Conservation (phyloP, 352 stramenopile genomes). For the Globisporangium apiculatum region DNA sequence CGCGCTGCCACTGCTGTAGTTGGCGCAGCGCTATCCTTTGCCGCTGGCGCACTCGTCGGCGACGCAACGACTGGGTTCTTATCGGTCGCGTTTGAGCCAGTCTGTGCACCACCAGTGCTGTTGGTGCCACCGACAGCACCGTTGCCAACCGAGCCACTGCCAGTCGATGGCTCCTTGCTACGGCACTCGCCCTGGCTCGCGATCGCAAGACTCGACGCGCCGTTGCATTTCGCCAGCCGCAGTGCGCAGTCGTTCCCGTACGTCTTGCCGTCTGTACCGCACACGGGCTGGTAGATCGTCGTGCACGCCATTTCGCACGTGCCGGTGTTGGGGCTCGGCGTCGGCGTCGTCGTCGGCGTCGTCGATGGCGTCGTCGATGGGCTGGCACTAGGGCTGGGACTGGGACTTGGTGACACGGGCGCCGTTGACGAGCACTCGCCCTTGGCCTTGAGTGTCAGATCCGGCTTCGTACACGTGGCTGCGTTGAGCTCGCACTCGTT, state of each 20-base stretch:
- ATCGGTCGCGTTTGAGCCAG: neutral
- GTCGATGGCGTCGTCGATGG: no score
- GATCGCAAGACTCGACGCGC: neutral
- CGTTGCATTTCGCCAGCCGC: neutral
- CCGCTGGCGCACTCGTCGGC: neutral
- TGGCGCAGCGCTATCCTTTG: neutral
- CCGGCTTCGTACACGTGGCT: no score
- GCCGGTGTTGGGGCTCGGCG: no score
- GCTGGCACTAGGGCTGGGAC: no score
- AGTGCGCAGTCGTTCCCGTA: constrained; percentile 9
- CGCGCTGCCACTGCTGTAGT: neutral
- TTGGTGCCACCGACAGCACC: neutral
- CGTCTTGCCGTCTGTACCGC: constrained; percentile 26
- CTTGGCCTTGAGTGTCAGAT: no score
- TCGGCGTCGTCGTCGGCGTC: no score
- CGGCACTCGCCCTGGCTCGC: neutral
- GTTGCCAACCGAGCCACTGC: neutral
- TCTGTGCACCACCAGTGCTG: neutral
- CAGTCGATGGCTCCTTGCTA: neutral
- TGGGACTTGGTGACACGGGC: no score
- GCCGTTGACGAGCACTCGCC: no score
- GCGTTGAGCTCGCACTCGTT: neutral
- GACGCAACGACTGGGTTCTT: neutral
- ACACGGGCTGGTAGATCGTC: constrained; percentile 1
- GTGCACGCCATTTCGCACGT: neutral